Percentiles rank a stretch among this genome's conserved stretches.
phyloP scores from a whole-genome alignment of 352 stramenopile species.

The Plasmopara viticola region DNA sequence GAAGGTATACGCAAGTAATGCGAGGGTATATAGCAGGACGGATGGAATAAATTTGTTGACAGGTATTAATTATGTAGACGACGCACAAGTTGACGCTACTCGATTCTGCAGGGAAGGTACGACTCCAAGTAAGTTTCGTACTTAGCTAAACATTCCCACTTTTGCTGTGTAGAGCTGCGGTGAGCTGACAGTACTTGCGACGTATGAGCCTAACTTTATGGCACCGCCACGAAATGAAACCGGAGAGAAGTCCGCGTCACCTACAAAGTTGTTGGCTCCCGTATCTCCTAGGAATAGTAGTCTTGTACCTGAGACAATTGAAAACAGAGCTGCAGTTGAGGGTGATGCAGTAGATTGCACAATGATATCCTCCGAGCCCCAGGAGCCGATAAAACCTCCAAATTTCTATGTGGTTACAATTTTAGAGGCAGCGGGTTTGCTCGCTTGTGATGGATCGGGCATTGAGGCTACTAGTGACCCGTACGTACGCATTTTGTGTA shows the following conservation, averaged over 20 bases:
- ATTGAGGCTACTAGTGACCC: constrained; percentile 59
- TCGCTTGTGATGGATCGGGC: constrained; percentile 48
- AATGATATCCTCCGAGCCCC: neutral
- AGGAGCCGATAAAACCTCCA: constrained; percentile 9
- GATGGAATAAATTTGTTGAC: constrained; percentile 6
- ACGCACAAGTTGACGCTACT: constrained; percentile 24
- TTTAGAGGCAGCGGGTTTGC: constrained; percentile 46
- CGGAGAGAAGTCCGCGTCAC: constrained; percentile 6
- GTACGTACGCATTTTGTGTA: constrained; percentile 52
- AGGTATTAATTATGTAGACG: constrained; percentile 18
- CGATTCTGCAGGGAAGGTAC: constrained; percentile 13
- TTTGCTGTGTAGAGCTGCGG: constrained; percentile 19
- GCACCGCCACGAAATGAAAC: constrained; percentile 7
- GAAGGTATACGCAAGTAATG: constrained; percentile 14
- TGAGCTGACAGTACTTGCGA: constrained; percentile 33
- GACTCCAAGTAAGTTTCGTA: neutral
- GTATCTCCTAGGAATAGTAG: constrained; percentile 3
- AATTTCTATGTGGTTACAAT: constrained; percentile 70
- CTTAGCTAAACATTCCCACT: neutral
- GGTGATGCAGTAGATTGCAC: neutral
- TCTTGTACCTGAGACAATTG: neutral
- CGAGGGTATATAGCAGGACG: neutral
- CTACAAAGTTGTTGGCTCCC: constrained; percentile 5
- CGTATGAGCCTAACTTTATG: constrained; percentile 41
- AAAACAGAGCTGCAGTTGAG: constrained; percentile 11